Evolutionary conservation across 352 stramenopile species (phyloP).

Genomic region (Pythium apleroticum): DNA sequence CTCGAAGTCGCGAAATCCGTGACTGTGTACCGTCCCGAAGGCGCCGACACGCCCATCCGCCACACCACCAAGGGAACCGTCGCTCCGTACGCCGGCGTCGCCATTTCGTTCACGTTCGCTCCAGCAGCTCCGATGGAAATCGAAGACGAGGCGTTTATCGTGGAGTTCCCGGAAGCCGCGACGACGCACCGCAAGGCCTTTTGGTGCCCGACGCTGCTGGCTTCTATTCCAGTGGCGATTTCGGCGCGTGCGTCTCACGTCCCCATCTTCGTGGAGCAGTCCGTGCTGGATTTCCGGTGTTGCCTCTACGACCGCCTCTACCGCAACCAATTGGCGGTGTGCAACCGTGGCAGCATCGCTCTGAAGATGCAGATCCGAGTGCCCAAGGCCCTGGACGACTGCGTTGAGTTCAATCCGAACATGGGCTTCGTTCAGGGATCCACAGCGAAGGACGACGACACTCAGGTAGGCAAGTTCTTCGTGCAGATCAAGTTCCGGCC

Average conservation of each 20-base stretch:
- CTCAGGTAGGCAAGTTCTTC: conserved; percentile 37
- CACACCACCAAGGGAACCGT: conserved; percentile 47
- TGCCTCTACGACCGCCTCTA: conserved; percentile 89
- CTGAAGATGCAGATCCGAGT: conserved; percentile 79
- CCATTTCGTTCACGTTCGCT: conserved; percentile 59
- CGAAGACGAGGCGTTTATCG: conserved; percentile 31
- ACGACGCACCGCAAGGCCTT: conserved; percentile 10
- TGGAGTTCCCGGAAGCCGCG: conserved; percentile 37
- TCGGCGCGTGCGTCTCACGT: conserved; percentile 38
- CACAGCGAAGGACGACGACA: background rate
- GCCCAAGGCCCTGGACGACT: conserved; percentile 55
- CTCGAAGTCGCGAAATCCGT: conserved; percentile 29
- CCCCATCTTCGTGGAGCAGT: conserved; percentile 39
- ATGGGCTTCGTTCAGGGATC: conserved; percentile 84
- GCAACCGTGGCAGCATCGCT: conserved; percentile 88
- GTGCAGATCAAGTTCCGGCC: conserved; percentile 47
- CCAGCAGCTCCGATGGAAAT: conserved; percentile 43
- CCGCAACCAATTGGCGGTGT: conserved; percentile 68
- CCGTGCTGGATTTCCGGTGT: conserved; percentile 75
- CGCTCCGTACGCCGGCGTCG: conserved; percentile 42
- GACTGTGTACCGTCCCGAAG: conserved; percentile 42
- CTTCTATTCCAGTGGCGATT: conserved; percentile 24
- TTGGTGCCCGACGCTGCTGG: conserved; percentile 14
- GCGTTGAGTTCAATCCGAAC: conserved; percentile 78
- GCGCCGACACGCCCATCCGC: conserved; percentile 39